These are phyloP conservation scores for Capniomyces stellatus DNA, from an alignment of 371 early-diverging fungal species.

Conservation along the genomic window DNA sequence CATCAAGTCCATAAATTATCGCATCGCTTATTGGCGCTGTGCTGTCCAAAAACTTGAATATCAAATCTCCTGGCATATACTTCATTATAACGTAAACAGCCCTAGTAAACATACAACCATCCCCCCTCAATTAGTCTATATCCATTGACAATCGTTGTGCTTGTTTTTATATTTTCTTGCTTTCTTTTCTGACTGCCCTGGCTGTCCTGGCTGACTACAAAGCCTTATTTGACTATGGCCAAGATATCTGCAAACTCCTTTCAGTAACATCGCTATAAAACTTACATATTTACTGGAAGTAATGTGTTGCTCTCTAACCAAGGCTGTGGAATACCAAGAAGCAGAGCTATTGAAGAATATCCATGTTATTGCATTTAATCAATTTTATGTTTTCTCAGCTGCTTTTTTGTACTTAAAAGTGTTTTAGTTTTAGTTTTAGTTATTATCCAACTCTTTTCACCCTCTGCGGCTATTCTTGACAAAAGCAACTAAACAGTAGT, in stretches of 20 bases:
- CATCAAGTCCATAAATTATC: conserved; percentile 22
- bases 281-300: conserved; percentile 16
- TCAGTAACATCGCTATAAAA: background rate
- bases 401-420: background rate
- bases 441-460: background rate
- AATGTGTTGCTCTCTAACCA: conserved; percentile 22
- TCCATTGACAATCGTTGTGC: background rate
- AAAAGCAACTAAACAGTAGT: background rate
- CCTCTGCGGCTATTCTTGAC: background rate
- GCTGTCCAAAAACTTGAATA: conserved; percentile 13
- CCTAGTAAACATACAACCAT: background rate
- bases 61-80: conserved; percentile 16
- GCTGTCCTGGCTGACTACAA: background rate
- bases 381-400: too few relatives aligned
- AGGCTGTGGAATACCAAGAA: conserved; percentile 22
- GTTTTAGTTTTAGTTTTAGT: background rate
- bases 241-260: background rate
- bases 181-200: background rate
- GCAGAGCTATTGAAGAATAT: conserved; percentile 5
- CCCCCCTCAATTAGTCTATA: too few relatives aligned
- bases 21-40: conserved; percentile 21
- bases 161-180: background rate
- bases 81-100: conserved; percentile 15
- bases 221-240: background rate
- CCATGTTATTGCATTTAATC: too few relatives aligned